Conservation (phyloP, 495 filamentous ascomycete genomes). For the Penicillium flavigenum region DNA sequence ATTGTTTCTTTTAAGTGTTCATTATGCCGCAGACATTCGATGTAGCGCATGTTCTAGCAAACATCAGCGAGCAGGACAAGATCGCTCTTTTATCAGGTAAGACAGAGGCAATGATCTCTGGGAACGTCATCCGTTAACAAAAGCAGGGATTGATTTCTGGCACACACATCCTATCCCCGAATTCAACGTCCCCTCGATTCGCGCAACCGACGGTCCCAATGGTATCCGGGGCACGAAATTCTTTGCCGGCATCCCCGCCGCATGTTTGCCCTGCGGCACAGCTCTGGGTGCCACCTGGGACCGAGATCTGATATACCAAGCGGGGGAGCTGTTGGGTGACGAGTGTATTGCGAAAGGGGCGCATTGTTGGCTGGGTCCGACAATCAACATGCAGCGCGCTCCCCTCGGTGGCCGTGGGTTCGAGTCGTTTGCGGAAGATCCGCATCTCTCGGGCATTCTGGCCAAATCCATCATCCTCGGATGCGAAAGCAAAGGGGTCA, state of each 20-base stretch:
- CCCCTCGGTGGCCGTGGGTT: conserved; percentile 71
- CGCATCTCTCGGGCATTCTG: conserved; percentile 58
- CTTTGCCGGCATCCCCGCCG: conserved; percentile 34
- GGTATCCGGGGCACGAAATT: conserved; percentile 42
- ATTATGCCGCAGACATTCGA: conserved; percentile 27
- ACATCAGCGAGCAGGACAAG: conserved; percentile 31
- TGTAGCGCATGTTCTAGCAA: conserved; percentile 31
- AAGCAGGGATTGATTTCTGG: conserved; percentile 60
- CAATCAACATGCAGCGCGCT: conserved; percentile 68
- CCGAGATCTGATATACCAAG: conserved; percentile 49
- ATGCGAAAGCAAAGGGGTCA: conserved; percentile 57
- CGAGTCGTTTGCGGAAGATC: conserved; percentile 71
- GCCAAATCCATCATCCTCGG: conserved; percentile 61
- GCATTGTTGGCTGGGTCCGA: conserved; percentile 65
- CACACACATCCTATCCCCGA: conserved; percentile 64
- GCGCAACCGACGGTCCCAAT: conserved; percentile 65
- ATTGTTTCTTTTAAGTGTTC: conserved; percentile 8
- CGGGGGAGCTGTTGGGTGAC: conserved; percentile 50
- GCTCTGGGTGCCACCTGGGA: conserved; percentile 67
- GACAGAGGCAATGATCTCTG: background rate
- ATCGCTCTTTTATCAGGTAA: conserved; percentile 34
- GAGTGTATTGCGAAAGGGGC: conserved; percentile 65
- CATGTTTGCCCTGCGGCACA: conserved; percentile 62
- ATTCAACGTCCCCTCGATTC: conserved; percentile 62
- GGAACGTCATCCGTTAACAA: conserved; percentile 4